Evolutionary conservation across 2,329 filamentous ascomycete genomes (phyloP), one percentile per base, ranked within the genome.

Genomic region (Pseudocercospora musae): DNA sequence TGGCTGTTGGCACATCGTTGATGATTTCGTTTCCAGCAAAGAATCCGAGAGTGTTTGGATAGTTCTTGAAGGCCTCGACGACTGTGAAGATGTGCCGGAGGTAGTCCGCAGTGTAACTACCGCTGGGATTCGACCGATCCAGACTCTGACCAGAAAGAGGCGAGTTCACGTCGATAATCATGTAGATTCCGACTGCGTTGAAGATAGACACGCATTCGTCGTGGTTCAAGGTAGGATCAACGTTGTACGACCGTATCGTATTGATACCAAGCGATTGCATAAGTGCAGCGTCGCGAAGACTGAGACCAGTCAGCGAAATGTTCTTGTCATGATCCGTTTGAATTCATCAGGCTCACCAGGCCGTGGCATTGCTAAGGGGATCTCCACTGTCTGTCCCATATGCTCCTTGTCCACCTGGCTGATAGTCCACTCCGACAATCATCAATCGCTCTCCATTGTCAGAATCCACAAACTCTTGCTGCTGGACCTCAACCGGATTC

Each of bases 11-110:
- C 37, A 85, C 72, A 71, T 88, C 82, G 69, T 88, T 87, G 78
- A 89, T 88, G 55, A 89, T 83, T 74, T 89, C 87, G 71, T 90
- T 89, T 37, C 85, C 87, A 27, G 84, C 80, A 73, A 90, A 88
- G 79, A 89, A 89, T 42, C 82, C 87, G 25, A 89, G 78, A 2
- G 83, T 82, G 75, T 89, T 89, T 60, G 85, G 84, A 75, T 85
- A 89, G 69, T 79, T 75, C 74, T 87, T 88, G 80, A 89, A 89
- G 5, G 84, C 84, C 74, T 89, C 86, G 40, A 89, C 83, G 40
- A 89, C 80, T 62, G 81, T 79, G 70, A 88, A 89, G 66, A 86
- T 81, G 67, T 85, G 83, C 60, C 77, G 74, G 60, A 87, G 79
- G 71, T 87, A 87, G 55, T 75, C 78, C 42, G 74, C 74, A 65